A percentile compares a stretch with the other conserved stretches of the same genome.
These are phyloP conservation scores for Fusarium globosum DNA, from an alignment of 2,329 filamentous ascomycete species.

Conservation along the genomic window DNA sequence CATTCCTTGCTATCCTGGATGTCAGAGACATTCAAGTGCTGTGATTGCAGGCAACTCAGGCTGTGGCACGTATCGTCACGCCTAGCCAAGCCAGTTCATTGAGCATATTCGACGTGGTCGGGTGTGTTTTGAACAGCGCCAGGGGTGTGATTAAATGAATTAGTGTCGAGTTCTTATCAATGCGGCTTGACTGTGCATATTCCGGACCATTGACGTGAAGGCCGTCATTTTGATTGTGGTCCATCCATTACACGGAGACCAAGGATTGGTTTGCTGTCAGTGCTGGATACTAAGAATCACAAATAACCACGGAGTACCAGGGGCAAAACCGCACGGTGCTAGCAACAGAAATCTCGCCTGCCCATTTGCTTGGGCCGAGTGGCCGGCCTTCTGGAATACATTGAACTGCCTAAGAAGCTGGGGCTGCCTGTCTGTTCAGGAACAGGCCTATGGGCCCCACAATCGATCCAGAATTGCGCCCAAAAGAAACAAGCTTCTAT, in stretches of 20 bases:
- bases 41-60: neutral
- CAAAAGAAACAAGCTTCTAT: neutral
- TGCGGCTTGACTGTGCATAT: slow-evolving; percentile 6
- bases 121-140: neutral
- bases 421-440: slow-evolving; percentile 17
- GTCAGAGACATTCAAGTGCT: neutral
- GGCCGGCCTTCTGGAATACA: slow-evolving; percentile 36
- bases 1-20: neutral
- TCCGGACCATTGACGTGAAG: neutral
- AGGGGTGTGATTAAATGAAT: neutral
- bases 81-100: neutral
- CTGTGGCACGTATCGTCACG: neutral
- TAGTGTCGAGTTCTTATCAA: neutral
- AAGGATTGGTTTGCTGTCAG: neutral
- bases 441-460: slow-evolving; percentile 22
- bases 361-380: neutral
- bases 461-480: slow-evolving; percentile 14
- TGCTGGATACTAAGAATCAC: neutral
- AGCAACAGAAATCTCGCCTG: neutral
- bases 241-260: slow-evolving; percentile 9
- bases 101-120: neutral
- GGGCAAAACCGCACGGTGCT: neutral
- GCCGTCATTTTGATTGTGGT: neutral
- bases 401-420: neutral
- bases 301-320: no score